phyloP scores from a whole-genome alignment of 768 basidiomycete species.

The Pleurotus djamor region DNA sequence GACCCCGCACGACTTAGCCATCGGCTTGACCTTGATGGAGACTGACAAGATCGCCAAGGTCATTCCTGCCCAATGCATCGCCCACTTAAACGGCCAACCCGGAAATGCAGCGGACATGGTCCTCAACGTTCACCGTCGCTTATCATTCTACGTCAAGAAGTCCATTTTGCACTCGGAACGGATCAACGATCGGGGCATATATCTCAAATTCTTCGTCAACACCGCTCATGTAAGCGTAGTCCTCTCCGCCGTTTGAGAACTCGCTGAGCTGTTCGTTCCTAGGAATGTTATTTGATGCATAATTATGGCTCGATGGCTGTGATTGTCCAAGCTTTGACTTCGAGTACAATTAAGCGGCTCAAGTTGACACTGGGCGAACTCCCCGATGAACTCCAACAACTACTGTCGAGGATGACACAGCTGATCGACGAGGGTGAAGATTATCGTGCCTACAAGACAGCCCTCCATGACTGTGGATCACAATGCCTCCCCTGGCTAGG shows the following conservation, averaged over 20 bases:
- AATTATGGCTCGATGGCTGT: slow-evolving; percentile 44
- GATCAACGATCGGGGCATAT: slow-evolving; percentile 31
- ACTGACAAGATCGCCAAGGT: slow-evolving; percentile 36
- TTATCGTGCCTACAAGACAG: slow-evolving; percentile 33
- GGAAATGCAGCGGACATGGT: slow-evolving; percentile 30
- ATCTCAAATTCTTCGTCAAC: slow-evolving; percentile 42
- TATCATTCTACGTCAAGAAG: slow-evolving; percentile 37
- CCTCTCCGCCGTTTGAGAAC: neutral
- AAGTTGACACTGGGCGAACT: slow-evolving; percentile 28
- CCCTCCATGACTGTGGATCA: slow-evolving; percentile 21
- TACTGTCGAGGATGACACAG: slow-evolving; percentile 28
- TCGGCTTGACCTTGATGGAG: slow-evolving; percentile 41
- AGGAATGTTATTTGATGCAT: slow-evolving; percentile 42
- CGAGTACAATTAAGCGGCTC: slow-evolving; percentile 33
- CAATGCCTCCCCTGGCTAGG: slow-evolving; percentile 41
- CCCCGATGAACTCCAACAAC: slow-evolving; percentile 20
- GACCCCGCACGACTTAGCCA: slow-evolving; percentile 36
- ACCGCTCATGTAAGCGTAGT: slow-evolving; percentile 30
- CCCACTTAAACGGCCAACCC: slow-evolving; percentile 25
- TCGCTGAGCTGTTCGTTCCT: neutral
- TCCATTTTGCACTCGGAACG: slow-evolving; percentile 36
- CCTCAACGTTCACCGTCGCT: slow-evolving; percentile 32
- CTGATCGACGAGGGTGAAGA: slow-evolving; percentile 30
- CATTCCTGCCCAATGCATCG: slow-evolving; percentile 39
- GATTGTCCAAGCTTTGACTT: slow-evolving; percentile 39